Base-by-base conservation (phyloP, 2,329 filamentous ascomycete genomes). In the Colletotrichum horii region DNA sequence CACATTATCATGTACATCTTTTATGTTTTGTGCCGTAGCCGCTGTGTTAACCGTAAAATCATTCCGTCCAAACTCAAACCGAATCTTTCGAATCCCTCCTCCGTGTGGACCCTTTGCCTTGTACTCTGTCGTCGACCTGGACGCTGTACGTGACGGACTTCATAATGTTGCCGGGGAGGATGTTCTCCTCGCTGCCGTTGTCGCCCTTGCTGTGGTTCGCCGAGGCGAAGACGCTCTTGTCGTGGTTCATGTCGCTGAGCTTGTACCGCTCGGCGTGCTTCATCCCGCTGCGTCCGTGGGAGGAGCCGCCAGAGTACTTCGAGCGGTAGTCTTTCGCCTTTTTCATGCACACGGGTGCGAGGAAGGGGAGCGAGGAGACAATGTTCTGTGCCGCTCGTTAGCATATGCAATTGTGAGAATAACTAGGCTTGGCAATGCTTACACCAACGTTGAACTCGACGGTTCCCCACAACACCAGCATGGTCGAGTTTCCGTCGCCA, bases 401-500 rank as follows among this genome's bases (percentile, higher is more conserved):
- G 62, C 15, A 34, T 24, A 24, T 22, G 19, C n/a, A 8, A 7
- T 30, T 30, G 28, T 30, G 28, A 30, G 28, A 30, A 30, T 7
- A 30, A 30, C 6, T 2, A 22, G 9, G 24, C n/a, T 15, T 19
- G 70, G 30, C 24, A 48, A 16, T 30, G 79, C 88, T 79, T 84
- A 90, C 89, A 14, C 89, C 89, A 34, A 91, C 86, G 77, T 91
- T 91, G 80, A 91, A 89, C 79, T 91, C 89, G 71, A 91, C 88
- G 3, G 87, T 88, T 6, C 89, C 89, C 89, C 89, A 91, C 1
- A 91, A 81, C 1, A 91, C 84, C 14, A 91, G 83, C 86, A 89
- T 88, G 6, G 89, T 91, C 0, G 89, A 90, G 78, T 90, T 89
- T 11, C 89, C 88, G 48, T 90, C 88, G 3, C 87, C 88, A 15